Evolutionary conservation across 169 alveolate species (phyloP).

Genomic region (Eimeria brunetti): DNA sequence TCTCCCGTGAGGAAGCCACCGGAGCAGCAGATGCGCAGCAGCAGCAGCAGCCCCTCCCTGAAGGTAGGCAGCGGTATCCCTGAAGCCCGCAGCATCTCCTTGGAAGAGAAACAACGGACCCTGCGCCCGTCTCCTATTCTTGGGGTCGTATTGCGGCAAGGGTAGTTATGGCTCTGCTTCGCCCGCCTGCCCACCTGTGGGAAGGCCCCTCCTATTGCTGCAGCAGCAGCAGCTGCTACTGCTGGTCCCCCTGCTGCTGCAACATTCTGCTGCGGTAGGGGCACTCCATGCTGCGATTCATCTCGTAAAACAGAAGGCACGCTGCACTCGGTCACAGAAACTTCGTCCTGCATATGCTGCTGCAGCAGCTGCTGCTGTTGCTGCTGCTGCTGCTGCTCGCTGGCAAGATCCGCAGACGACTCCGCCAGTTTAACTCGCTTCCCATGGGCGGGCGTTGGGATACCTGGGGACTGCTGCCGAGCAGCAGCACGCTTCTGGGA

Average conservation of each 20-base stretch:
- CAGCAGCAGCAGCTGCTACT: slow-evolving; percentile 47
- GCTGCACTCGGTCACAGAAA: slow-evolving; percentile 45
- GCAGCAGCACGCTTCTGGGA: slow-evolving; percentile 37
- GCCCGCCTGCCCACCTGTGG: slow-evolving; percentile 45
- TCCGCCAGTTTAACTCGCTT: slow-evolving; percentile 45
- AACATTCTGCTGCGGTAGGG: slow-evolving; percentile 23
- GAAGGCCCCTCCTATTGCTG: slow-evolving; percentile 21
- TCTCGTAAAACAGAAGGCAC: slow-evolving; percentile 14
- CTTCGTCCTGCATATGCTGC: slow-evolving; percentile 65
- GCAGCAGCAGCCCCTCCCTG: slow-evolving; percentile 69
- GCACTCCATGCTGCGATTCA: slow-evolving; percentile 44
- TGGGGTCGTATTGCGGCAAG: slow-evolving; percentile 76
- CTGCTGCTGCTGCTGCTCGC: slow-evolving; percentile 52
- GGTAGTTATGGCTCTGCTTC: slow-evolving; percentile 52
- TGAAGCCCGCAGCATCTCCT: slow-evolving; percentile 81
- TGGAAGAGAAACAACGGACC: slow-evolving; percentile 79
- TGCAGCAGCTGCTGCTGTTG: slow-evolving; percentile 55
- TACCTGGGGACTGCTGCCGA: slow-evolving; percentile 48
- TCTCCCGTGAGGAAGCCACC: slow-evolving; percentile 76
- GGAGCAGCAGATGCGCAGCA: slow-evolving; percentile 56
- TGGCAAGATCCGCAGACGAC: slow-evolving; percentile 3
- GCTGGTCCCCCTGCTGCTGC: slow-evolving; percentile 13
- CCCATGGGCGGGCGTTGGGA: slow-evolving; percentile 36
- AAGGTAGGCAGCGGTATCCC: slow-evolving; percentile 72
- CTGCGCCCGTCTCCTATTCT: slow-evolving; percentile 78